Evolutionary conservation across 2,329 filamentous ascomycete genomes (phyloP), one percentile per base, ranked within the genome.

Genomic region (Calonectria naviculata): DNA sequence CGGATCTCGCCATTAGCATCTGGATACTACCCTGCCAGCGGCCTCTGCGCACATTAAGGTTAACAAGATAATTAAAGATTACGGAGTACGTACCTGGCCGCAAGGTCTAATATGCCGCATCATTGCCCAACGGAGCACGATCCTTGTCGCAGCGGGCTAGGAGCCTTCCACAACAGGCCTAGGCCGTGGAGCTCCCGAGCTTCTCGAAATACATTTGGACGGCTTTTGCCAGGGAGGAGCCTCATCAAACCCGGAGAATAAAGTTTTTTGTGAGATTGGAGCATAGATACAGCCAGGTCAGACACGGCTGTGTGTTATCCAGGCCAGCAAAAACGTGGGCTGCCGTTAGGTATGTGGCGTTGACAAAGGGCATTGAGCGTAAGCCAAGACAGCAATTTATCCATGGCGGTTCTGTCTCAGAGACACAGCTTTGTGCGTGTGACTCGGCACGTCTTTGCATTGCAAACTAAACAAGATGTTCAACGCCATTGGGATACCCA

Each of bases 11-110:
- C 52, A 41, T 38, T 56, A 38, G 52, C 34, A 38, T 21, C 52
- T 28, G 13, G 26, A 49, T 31, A 31, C 47, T 38, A 58, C 52
- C 34, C 52, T 58, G 52, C 19, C 28, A 12, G 28, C 13, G 13
- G 10, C n/a, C 19, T 31, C 12, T 31, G 13, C 47, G 47, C 52
- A 38, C n/a, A 24, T 58, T 58, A 58, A 58, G 52, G 52, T 58
- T 58, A 38, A 38, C 31, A n/a, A 58, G 52, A 58, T 58, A 58
- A 58, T 58, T 58, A 58, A 36, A 58, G 31, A 58, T 58, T 38
- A 24, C 52, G 52, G 52, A 58, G 52, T 58, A 19, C 52, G 52
- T 58, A 26, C 52, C 52, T 49, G 46, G 46, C 24, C 12, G 52
- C 52, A 38, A 9, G 21, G 52, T 38, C 29, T 38, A 31, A 31